Evolutionary conservation across 345 rosid genomes (phyloP).

Genomic region (Combretum micranthum): DNA sequence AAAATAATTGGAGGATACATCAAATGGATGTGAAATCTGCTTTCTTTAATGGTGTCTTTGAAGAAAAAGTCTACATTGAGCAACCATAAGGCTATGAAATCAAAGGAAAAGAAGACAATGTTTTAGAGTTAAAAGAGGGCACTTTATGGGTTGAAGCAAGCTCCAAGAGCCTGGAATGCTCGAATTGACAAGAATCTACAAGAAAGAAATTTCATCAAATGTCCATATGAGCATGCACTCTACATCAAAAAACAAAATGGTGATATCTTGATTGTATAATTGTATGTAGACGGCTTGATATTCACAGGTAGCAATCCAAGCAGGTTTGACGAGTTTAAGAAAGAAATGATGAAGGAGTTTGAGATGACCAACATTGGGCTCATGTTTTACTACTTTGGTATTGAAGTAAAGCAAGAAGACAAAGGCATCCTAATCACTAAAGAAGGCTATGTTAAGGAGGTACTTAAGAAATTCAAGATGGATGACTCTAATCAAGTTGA

Average conservation of each 20-base stretch:
- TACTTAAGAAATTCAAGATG: not conserved
- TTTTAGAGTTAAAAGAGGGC: not conserved
- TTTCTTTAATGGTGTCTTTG: no score
- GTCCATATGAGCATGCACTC: not conserved
- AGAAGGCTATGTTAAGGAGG: not conserved
- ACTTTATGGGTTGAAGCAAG: slow-evolving; percentile 3
- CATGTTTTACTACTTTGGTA: not conserved
- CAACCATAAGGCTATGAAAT: not conserved
- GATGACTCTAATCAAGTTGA: not conserved
- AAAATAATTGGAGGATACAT: no score
- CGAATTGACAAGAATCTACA: not conserved
- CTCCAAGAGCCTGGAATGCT: not conserved
- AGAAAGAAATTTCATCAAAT: not conserved
- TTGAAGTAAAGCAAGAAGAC: not conserved
- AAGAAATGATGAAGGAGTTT: not conserved
- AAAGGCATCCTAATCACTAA: not conserved
- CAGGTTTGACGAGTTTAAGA: not conserved
- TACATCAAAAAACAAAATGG: not conserved
- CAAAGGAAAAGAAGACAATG: not conserved
- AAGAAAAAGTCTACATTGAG: no score
- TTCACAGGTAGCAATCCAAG: not conserved
- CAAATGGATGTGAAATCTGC: no score
- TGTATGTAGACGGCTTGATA: slow-evolving; percentile 1
- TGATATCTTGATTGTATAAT: not conserved
- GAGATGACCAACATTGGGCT: not conserved